Evolutionary conservation across 1,284 basidiomycete species (phyloP).

Genomic region (Malassezia arunalokei): DNA sequence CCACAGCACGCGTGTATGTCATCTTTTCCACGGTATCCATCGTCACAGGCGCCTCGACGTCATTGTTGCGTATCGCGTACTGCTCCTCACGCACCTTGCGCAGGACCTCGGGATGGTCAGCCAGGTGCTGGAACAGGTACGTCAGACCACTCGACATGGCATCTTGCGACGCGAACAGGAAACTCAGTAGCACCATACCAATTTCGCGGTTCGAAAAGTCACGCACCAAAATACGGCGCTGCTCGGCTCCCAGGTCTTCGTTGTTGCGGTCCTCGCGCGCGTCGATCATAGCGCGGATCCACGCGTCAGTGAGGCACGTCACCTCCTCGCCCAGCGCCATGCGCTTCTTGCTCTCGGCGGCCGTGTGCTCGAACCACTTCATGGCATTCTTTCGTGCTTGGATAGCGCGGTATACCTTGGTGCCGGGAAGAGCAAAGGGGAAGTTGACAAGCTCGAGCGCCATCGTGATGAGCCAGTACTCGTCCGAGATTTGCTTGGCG

Average conservation of each 20-base stretch:
- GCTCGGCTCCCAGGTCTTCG: slow-evolving; percentile 49
- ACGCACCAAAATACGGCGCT: slow-evolving; percentile 49
- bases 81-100: slow-evolving; percentile 86
- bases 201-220: slow-evolving; percentile 92
- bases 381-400: slow-evolving; percentile 81
- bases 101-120: slow-evolving; percentile 78
- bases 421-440: slow-evolving; percentile 65
- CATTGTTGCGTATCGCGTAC: slow-evolving; percentile 65
- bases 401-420: slow-evolving; percentile 88
- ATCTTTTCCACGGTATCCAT: slow-evolving; percentile 83
- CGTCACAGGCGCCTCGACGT: slow-evolving; percentile 67
- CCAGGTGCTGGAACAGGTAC: slow-evolving; percentile 89
- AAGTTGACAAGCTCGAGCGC: slow-evolving; percentile 98
- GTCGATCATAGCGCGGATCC: slow-evolving; percentile 64
- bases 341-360: slow-evolving; percentile 65
- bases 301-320: slow-evolving; percentile 81
- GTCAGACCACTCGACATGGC: slow-evolving; percentile 75
- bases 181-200: slow-evolving; percentile 81
- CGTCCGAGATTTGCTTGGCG: slow-evolving; percentile 68
- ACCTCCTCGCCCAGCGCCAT: slow-evolving; percentile 73
- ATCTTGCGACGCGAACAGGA: slow-evolving; percentile 95
- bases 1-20: slow-evolving; percentile 78
- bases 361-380: slow-evolving; percentile 69
- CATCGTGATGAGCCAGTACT: slow-evolving; percentile 90
- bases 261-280: slow-evolving; percentile 52